Base-by-base conservation (phyloP, 352 stramenopile genomes). In the Phytophthora vignae region DNA sequence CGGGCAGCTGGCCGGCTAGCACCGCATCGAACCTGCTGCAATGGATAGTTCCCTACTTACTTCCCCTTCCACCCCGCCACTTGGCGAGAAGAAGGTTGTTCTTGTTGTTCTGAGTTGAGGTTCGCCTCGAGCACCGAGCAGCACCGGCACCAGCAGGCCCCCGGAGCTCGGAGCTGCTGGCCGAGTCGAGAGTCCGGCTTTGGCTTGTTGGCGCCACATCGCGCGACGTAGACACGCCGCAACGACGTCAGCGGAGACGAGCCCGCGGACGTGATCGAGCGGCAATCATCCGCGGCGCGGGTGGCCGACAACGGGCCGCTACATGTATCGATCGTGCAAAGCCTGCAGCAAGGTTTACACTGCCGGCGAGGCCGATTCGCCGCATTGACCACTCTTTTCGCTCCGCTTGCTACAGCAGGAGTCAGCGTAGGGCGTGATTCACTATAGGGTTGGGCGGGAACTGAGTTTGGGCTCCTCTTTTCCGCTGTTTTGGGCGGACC, bases 361-460 rank as follows among this genome's bases (percentile, higher is more conserved):
- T 11, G 29, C 29, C 36, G 14, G 11, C 33, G 33, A 42, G 36
- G 36, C 14, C 33, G 27, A 6, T 2, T 42, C 33, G 33, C 33
- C 27, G 33, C 33, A 2, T 42, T 42, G 36, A 42, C 36, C 36
- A 42, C 36, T 44, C 36, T 44, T 44, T 44, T 44, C 36, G 36
- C 29, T 33, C 29, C 29, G 29, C 3, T 33, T 33, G 29, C 36
- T 7, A 44, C 19, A n/a, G 49, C 22, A 21, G 36, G 56, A 75
- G 68, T 75, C 68, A 75, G 68, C 40, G 49, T 71, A 15, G n/a
- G 44, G 44, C 25, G 44, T 52, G 44, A 25, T 52, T 25, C 22
- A 25, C 22, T 10, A 52, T 25, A 52, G 44, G 44, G 44, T 52
- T 75, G 42, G 11, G 29, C 38, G 9, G 36, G n/a, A 44, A 44